A percentile compares a stretch with the other conserved stretches of the same genome.
Evolutionary conservation across 257 asterid genomes (phyloP).

Genomic region (Petrea volubilis): DNA sequence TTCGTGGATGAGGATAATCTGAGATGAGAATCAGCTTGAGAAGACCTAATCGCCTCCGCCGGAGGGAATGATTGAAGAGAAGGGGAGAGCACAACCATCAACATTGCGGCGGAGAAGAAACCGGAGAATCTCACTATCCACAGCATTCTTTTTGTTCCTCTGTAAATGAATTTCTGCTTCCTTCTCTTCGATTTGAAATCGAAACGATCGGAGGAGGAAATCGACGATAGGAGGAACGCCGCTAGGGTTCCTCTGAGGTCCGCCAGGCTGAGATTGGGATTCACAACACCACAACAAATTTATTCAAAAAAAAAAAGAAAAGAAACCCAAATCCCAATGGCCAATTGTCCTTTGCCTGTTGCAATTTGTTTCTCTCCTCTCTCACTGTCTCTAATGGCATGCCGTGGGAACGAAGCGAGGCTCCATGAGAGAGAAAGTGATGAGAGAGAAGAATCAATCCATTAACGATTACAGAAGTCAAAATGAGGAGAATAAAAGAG

Average conservation of each 20-base stretch:
- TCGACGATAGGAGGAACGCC: slow-evolving; percentile 48
- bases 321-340: slow-evolving; percentile 9
- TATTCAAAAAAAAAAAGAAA: background rate
- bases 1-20: slow-evolving; percentile 19
- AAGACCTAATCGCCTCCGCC: slow-evolving; percentile 47
- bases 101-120: slow-evolving; percentile 40
- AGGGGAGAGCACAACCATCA: slow-evolving; percentile 48
- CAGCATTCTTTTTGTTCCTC: slow-evolving; percentile 35
- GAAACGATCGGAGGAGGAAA: slow-evolving; percentile 20
- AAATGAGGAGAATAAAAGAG: slow-evolving; percentile 13
- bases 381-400: slow-evolving; percentile 26
- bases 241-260: slow-evolving; percentile 54
- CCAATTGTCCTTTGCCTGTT: background rate
- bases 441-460: slow-evolving; percentile 38
- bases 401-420: slow-evolving; percentile 34
- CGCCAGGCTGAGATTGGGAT: slow-evolving; percentile 43
- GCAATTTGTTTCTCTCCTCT: background rate
- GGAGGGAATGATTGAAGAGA: slow-evolving; percentile 57
- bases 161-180: slow-evolving; percentile 27
- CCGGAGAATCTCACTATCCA: slow-evolving; percentile 47
- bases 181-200: slow-evolving; percentile 36
- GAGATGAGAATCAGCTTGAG: slow-evolving; percentile 22
- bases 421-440: slow-evolving; percentile 24
- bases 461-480: slow-evolving; percentile 3
- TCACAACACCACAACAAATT: slow-evolving; percentile 4